A percentile compares a stretch with the other conserved stretches of the same genome.
Conservation (phyloP, 805 yeast species). For the Monosporozyma unispora region DNA sequence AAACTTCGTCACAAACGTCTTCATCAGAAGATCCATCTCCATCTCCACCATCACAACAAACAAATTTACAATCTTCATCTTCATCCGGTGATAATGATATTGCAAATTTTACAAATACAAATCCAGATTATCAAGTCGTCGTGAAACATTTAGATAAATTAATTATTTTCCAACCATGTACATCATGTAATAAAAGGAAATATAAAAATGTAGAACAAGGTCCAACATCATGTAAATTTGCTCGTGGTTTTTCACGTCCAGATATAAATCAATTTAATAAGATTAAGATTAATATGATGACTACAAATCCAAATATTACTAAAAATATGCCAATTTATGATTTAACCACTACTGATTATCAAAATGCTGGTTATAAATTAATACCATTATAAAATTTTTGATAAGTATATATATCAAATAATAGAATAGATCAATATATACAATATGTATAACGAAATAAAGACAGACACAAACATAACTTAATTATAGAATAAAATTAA, state of each 20-base stretch:
- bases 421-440: neutral
- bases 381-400: neutral
- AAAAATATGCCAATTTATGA: conserved; percentile 12
- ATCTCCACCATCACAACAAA: neutral
- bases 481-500: neutral
- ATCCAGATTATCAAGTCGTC: conserved; percentile 5
- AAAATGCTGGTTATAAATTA: conserved; percentile 13
- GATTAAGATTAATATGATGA: conserved; percentile 4
- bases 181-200: conserved; percentile 37
- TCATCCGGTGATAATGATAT: neutral
- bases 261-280: conserved; percentile 20
- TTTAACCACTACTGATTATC: conserved; percentile 14
- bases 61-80: neutral
- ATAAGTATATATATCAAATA: too few relatives aligned
- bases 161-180: conserved; percentile 46
- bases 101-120: too few relatives aligned
- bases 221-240: conserved; percentile 38
- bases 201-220: neutral
- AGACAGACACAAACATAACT: too few relatives aligned
- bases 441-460: neutral
- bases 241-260: conserved; percentile 42
- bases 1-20: neutral
- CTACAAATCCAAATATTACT: conserved; percentile 2
- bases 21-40: neutral
- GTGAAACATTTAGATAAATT: conserved; percentile 28